phyloP scores from a whole-genome alignment of 1,284 basidiomycete genomes.

The Lignosus rhinocerotis region DNA sequence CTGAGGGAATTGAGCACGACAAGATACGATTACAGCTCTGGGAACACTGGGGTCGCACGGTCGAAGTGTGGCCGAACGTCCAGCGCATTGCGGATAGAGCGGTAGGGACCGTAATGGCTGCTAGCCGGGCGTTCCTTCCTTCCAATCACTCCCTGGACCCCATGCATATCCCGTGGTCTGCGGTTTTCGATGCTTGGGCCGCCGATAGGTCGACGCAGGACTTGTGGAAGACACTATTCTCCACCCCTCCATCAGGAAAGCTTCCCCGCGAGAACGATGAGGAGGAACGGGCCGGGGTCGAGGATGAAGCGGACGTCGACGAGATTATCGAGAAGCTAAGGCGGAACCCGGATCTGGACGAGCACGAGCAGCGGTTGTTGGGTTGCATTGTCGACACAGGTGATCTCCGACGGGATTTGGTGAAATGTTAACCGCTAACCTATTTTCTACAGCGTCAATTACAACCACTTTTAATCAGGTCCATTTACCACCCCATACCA shows the following conservation, averaged over 20 bases:
- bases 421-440: conserved; percentile 16
- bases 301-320: conserved; percentile 49
- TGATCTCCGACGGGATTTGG: conserved; percentile 35
- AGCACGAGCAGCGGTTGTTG: conserved; percentile 76
- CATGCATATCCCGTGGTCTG: conserved; percentile 63
- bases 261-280: conserved; percentile 40
- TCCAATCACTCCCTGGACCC: conserved; percentile 47
- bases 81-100: conserved; percentile 73
- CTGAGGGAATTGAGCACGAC: conserved; percentile 24
- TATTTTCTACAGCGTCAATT: conserved; percentile 52
- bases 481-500: conserved; percentile 83
- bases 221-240: conserved; percentile 56
- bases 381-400: conserved; percentile 83
- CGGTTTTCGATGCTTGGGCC: conserved; percentile 63
- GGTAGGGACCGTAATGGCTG: conserved; percentile 62
- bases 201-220: conserved; percentile 50
- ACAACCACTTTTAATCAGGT: conserved; percentile 86
- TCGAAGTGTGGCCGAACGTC: conserved; percentile 69
- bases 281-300: conserved; percentile 37
- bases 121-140: conserved; percentile 28
- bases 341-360: conserved; percentile 71
- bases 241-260: conserved; percentile 42
- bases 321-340: conserved; percentile 75
- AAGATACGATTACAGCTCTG: conserved; percentile 50
- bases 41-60: conserved; percentile 69